Conservation (phyloP, 495 filamentous ascomycete genomes). For the Penicillium pulvis region DNA sequence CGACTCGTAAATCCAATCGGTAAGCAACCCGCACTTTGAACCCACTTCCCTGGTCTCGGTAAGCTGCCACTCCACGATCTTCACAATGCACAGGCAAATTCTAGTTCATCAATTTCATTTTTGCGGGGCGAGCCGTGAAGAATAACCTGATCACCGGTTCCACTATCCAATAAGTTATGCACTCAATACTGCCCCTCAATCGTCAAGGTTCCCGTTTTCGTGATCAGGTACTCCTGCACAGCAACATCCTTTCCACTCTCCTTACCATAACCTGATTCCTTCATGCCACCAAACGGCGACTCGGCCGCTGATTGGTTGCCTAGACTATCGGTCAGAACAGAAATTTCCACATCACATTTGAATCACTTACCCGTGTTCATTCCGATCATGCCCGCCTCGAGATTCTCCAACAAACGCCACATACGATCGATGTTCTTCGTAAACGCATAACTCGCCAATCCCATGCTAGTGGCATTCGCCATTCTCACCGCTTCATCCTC, state of each 20-base stretch:
- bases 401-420: constrained; percentile 71
- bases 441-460: constrained; percentile 70
- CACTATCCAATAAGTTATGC: background rate
- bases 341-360: background rate
- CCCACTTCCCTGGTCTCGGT: background rate
- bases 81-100: background rate
- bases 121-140: constrained; percentile 3
- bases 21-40: background rate
- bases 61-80: background rate
- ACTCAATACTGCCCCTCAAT: constrained; percentile 45
- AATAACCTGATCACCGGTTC: background rate
- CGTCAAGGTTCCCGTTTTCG: constrained; percentile 70
- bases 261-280: constrained; percentile 77
- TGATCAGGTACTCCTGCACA: constrained; percentile 68
- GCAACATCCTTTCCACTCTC: constrained; percentile 74
- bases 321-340: constrained; percentile 8
- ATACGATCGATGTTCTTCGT: constrained; percentile 72
- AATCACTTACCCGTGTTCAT: constrained; percentile 59
- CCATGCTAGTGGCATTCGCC: constrained; percentile 71
- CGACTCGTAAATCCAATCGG: constrained; percentile 5
- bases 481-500: constrained; percentile 66
- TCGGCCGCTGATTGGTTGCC: constrained; percentile 69
- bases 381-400: constrained; percentile 78
- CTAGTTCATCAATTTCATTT: background rate
- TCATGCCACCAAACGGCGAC: constrained; percentile 74